Evolutionary conservation across 805 yeast species (phyloP).

Genomic region (Starmerella vaccinii): DNA sequence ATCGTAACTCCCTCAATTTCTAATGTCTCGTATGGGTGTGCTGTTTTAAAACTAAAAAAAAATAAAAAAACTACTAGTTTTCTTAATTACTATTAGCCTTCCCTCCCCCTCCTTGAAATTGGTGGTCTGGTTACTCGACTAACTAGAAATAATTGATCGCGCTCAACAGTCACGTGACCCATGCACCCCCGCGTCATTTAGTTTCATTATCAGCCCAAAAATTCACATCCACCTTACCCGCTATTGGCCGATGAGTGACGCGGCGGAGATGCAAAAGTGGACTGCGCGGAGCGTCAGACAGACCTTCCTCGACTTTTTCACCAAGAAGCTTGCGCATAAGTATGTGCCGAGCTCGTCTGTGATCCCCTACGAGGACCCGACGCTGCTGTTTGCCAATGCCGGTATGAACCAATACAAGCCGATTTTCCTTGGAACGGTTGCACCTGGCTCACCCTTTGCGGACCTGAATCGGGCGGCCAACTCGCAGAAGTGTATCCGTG

Average conservation of each 20-base stretch:
- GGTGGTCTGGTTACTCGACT: no score
- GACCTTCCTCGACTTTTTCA: conserved; percentile 77
- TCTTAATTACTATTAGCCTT: no score
- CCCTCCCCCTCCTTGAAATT: no score
- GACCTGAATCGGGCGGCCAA: conserved; percentile 79
- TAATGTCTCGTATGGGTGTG: no score
- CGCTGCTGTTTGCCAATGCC: conserved; percentile 91
- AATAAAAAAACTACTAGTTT: no score
- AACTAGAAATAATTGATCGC: not conserved
- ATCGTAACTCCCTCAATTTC: no score
- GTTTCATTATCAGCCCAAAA: not conserved
- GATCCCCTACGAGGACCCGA: conserved; percentile 96
- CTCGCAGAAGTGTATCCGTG: conserved; percentile 97
- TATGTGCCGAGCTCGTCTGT: conserved; percentile 90
- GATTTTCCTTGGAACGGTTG: conserved; percentile 92
- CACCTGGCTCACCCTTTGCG: conserved; percentile 82
- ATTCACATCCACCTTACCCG: not conserved
- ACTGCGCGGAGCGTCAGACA: conserved; percentile 48
- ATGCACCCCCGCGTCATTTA: not conserved
- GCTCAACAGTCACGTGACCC: not conserved
- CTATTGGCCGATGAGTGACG: conserved; percentile 3
- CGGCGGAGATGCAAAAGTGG: conserved; percentile 23
- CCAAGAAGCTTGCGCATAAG: conserved; percentile 51
- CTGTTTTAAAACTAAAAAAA: no score
- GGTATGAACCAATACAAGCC: conserved; percentile 99